These are phyloP conservation scores for Coelastrella sp. DNA, from an alignment of 139 green algal species.

Conservation along the genomic window DNA sequence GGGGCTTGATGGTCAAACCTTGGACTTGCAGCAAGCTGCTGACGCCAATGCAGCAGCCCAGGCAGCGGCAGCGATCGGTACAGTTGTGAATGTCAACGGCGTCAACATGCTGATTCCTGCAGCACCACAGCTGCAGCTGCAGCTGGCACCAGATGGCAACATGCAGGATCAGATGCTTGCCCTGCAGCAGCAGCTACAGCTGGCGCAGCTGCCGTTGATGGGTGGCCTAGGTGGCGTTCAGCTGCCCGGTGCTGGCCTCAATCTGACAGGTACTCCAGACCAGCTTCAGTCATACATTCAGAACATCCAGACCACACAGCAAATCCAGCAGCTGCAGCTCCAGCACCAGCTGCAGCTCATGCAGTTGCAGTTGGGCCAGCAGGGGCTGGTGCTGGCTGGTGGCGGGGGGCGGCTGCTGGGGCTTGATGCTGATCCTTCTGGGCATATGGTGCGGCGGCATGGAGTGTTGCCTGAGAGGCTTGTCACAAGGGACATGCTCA, in stretches of 20 bases:
- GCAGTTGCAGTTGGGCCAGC: constrained; percentile 31
- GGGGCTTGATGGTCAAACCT: background rate
- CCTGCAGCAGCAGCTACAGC: constrained; percentile 46
- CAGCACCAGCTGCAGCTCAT: constrained; percentile 46
- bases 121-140: constrained; percentile 44
- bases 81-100: constrained; percentile 37
- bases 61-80: constrained; percentile 7
- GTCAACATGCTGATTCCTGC: constrained; percentile 45
- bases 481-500: constrained; percentile 41
- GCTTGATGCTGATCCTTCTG: background rate
- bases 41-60: constrained; percentile 24
- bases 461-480: constrained; percentile 35
- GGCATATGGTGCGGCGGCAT: constrained; percentile 46
- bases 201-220: constrained; percentile 17
- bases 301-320: constrained; percentile 32
- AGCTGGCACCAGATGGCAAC: constrained; percentile 13
- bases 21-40: background rate
- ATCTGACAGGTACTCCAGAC: constrained; percentile 3
- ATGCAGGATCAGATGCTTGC: constrained; percentile 28
- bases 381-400: background rate
- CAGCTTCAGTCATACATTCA: constrained; percentile 38
- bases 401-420: background rate
- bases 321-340: constrained; percentile 36
- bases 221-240: constrained; percentile 2
- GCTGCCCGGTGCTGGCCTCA: background rate